Conservation (phyloP, 225 moss, liverwort and hornwort genomes). For the Bryum argenteum region DNA sequence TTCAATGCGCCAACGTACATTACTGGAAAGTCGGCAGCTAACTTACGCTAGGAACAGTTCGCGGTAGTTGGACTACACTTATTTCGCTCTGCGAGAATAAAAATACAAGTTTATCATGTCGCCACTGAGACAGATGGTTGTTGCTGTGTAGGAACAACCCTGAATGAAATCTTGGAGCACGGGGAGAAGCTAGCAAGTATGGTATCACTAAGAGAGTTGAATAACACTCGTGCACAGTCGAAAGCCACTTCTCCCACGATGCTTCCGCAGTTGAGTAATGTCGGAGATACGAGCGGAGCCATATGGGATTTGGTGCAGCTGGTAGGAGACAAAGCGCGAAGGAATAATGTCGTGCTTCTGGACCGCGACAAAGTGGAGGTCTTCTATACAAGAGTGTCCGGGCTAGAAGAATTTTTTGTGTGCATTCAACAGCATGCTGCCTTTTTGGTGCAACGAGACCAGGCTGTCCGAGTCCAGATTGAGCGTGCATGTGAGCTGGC, state of each 20-base stretch:
- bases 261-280: constrained; percentile 38
- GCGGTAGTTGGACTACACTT: background rate
- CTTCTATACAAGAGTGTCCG: constrained; percentile 92
- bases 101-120: background rate
- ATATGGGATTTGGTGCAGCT: constrained; percentile 94
- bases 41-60: constrained; percentile 12
- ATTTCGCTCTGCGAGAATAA: background rate
- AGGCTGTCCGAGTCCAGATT: constrained; percentile 70
- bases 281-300: constrained; percentile 73
- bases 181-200: constrained; percentile 96
- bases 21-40: too few species aligned
- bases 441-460: constrained; percentile 76
- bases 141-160: constrained; percentile 67
- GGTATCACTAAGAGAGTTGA: constrained; percentile 79
- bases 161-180: constrained; percentile 93
- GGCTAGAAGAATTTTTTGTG: constrained; percentile 83
- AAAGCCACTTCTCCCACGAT: constrained; percentile 47
- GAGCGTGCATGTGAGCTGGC: constrained; percentile 87
- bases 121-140: constrained; percentile 16
- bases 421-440: constrained; percentile 88
- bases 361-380: constrained; percentile 97
- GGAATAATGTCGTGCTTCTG: constrained; percentile 94
- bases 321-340: constrained; percentile 93
- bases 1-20: constrained; percentile 12
- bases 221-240: constrained; percentile 68